phyloP scores from a whole-genome alignment of 2,329 filamentous ascomycete species.

The Orbilia javanica region DNA sequence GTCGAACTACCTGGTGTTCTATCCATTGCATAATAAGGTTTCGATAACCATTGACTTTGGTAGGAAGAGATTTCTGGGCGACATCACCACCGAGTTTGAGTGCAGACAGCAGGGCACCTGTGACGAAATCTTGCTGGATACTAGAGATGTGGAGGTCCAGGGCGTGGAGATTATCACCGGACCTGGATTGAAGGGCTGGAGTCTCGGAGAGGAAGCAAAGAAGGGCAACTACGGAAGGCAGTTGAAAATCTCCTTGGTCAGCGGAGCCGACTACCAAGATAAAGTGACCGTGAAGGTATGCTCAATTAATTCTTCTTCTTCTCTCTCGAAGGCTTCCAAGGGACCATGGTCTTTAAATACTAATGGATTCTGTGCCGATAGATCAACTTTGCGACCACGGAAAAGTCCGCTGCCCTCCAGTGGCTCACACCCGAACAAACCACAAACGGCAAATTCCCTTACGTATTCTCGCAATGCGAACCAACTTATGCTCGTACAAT shows the following conservation, averaged over 20 bases:
- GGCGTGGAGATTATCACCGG: conserved; percentile 75
- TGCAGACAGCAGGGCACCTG: conserved; percentile 74
- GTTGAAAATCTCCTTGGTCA: conserved; percentile 74
- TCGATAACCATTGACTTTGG: conserved; percentile 87
- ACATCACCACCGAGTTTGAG: conserved; percentile 80
- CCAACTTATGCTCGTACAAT: conserved; percentile 94
- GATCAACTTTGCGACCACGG: conserved; percentile 83
- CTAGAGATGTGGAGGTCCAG: conserved; percentile 82
- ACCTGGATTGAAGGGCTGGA: conserved; percentile 78
- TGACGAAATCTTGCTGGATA: conserved; percentile 87
- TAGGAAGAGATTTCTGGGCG: conserved; percentile 80
- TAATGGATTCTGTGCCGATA: conserved; percentile 66
- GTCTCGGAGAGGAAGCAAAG: conserved; percentile 70
- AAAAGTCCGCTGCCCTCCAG: conserved; percentile 89
- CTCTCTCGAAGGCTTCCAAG: neutral
- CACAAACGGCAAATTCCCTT: conserved; percentile 93
- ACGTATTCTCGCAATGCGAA: conserved; percentile 98
- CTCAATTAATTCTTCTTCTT: neutral
- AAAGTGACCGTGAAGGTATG: conserved; percentile 41
- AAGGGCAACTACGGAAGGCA: conserved; percentile 74
- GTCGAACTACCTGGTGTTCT: conserved; percentile 90
- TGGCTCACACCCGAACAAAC: conserved; percentile 96
- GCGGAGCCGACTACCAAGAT: conserved; percentile 66
- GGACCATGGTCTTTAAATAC: conserved; percentile 66
- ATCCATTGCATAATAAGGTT: conserved; percentile 84